These are phyloP conservation scores for Persicaria maculosa DNA, from an alignment of 148 eudicot species.

Conservation along the genomic window DNA sequence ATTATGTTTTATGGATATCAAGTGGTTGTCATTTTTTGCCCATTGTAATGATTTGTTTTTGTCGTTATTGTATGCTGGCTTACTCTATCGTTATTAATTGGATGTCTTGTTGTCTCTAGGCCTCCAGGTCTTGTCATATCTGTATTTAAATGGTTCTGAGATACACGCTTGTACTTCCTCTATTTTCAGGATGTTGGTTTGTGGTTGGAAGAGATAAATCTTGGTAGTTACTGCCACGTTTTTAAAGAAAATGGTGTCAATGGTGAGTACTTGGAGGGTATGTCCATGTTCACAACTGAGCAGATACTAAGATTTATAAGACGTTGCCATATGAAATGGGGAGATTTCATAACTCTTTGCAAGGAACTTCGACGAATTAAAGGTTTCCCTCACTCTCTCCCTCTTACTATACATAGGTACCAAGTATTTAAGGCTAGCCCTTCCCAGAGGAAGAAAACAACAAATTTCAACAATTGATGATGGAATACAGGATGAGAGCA, in stretches of 20 bases:
- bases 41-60: background rate
- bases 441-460: background rate
- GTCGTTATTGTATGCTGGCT: background rate
- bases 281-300: conserved; percentile 97
- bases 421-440: background rate
- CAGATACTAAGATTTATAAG: conserved; percentile 92
- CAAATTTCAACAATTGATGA: background rate
- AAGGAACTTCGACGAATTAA: conserved; percentile 93
- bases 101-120: background rate
- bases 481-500: background rate
- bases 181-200: conserved; percentile 78
- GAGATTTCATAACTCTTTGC: conserved; percentile 92
- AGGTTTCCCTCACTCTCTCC: conserved; percentile 34
- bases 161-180: background rate
- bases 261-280: conserved; percentile 94
- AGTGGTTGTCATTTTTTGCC: background rate
- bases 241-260: conserved; percentile 88
- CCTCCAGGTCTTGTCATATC: background rate
- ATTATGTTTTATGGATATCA: background rate
- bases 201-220: conserved; percentile 89
- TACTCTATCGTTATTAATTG: background rate
- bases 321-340: conserved; percentile 99
- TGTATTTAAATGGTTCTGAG: background rate
- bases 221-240: conserved; percentile 67
- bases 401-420: background rate